A percentile compares a stretch with the other conserved stretches of the same genome.
phyloP scores from a whole-genome alignment of 495 filamentous ascomycete genomes.

The Hypoxylon subgilvum region DNA sequence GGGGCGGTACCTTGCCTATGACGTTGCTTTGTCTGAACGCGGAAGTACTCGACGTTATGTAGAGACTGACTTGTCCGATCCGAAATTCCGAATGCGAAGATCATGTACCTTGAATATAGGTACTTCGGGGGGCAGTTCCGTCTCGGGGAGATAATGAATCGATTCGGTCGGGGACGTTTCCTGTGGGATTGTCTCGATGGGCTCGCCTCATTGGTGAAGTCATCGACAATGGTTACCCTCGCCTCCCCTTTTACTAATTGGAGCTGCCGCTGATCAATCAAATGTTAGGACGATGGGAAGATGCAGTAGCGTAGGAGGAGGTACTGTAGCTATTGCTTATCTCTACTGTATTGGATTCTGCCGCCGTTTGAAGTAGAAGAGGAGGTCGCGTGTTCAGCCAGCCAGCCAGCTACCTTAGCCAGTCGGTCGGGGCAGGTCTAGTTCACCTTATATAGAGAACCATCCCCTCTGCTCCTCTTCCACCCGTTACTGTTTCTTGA shows the following conservation, averaged over 20 bases:
- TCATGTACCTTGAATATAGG: too few relatives aligned
- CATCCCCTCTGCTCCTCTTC: conserved; percentile 1
- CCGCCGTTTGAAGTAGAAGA: conserved; percentile 8
- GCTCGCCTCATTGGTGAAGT: conserved; percentile 38
- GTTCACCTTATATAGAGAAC: conserved; percentile 30
- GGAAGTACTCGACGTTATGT: conserved; percentile 7
- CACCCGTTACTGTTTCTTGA: too few relatives aligned
- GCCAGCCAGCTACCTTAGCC: too few relatives aligned
- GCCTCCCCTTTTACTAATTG: not conserved
- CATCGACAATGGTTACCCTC: conserved; percentile 28
- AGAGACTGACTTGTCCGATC: conserved; percentile 15
- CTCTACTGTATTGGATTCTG: conserved; percentile 8
- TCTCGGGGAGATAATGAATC: too few relatives aligned
- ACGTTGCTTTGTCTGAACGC: conserved; percentile 23
- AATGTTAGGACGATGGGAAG: conserved; percentile 13
- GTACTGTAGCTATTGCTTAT: not conserved
- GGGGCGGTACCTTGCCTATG: conserved; percentile 31
- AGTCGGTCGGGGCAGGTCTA: too few relatives aligned
- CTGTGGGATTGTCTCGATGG: too few relatives aligned
- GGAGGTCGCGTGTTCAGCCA: conserved; percentile 18
- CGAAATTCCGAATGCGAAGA: too few relatives aligned
- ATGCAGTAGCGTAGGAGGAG: conserved; percentile 22
- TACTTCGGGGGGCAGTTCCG: too few relatives aligned
- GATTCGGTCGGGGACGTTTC: conserved; percentile 10
- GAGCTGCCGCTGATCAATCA: conserved; percentile 26